Evolutionary conservation across 2,329 filamentous ascomycete genomes (phyloP).

Genomic region (Hypoxylon sp.): DNA sequence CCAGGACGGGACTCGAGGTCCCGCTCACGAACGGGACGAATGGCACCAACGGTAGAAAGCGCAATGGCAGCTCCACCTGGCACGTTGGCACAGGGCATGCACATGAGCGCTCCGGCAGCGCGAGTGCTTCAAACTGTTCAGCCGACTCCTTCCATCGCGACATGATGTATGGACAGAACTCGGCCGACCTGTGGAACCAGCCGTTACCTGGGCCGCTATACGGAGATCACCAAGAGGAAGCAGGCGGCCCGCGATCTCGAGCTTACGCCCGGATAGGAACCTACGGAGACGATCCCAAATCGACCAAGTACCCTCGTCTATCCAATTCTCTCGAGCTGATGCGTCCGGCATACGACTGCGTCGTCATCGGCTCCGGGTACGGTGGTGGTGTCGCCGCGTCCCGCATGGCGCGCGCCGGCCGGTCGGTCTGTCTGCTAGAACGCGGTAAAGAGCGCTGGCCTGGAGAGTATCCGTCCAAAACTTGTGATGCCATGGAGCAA

Average conservation of each 20-base stretch:
- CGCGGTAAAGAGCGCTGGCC: slow-evolving; percentile 74
- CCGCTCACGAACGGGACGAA: slow-evolving; percentile 28
- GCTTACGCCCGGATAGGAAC: slow-evolving; percentile 48
- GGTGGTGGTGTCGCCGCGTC: slow-evolving; percentile 74
- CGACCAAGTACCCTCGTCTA: slow-evolving; percentile 61
- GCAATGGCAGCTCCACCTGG: slow-evolving; percentile 41
- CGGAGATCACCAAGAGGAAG: slow-evolving; percentile 51
- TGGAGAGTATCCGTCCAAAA: slow-evolving; percentile 69
- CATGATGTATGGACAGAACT: slow-evolving; percentile 7
- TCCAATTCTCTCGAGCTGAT: slow-evolving; percentile 69
- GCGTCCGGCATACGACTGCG: slow-evolving; percentile 69
- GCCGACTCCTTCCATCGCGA: slow-evolving; percentile 34
- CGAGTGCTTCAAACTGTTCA: slow-evolving; percentile 34
- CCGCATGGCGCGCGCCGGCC: slow-evolving; percentile 69
- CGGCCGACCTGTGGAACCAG: slow-evolving; percentile 15
- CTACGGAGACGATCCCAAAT: slow-evolving; percentile 49
- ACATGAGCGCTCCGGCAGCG: slow-evolving; percentile 35
- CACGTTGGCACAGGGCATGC: slow-evolving; percentile 18
- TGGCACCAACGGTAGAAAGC: slow-evolving; percentile 30
- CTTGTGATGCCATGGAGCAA: slow-evolving; percentile 61
- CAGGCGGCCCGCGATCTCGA: slow-evolving; percentile 51
- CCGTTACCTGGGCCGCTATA: slow-evolving; percentile 38
- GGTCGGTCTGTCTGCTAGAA: slow-evolving; percentile 74
- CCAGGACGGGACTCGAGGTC: slow-evolving; percentile 29
- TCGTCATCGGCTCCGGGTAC: slow-evolving; percentile 77